Conservation (phyloP, 768 basidiomycete species). For the Rhodotorula diobovata region DNA sequence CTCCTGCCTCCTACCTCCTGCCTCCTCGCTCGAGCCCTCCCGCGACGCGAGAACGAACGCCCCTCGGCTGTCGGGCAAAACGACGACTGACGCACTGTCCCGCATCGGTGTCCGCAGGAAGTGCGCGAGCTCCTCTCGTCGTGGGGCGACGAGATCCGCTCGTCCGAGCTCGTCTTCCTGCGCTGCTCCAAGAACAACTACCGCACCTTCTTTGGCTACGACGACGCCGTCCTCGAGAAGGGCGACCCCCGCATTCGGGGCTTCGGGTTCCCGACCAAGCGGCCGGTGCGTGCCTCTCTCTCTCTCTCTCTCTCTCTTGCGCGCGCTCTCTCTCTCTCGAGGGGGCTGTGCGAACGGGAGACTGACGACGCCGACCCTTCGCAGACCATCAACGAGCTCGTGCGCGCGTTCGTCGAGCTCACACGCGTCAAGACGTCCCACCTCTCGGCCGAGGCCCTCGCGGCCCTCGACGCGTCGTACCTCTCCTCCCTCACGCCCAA, state of each 20-base stretch:
- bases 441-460: constrained; percentile 76
- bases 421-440: constrained; percentile 78
- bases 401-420: constrained; percentile 79
- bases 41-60: not conserved
- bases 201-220: constrained; percentile 79
- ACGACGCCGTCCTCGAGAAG: constrained; percentile 69
- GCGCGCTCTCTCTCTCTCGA: not conserved
- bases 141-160: constrained; percentile 79
- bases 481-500: constrained; percentile 74
- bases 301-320: not conserved
- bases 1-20: not conserved
- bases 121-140: constrained; percentile 75
- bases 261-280: constrained; percentile 92
- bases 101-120: constrained; percentile 55
- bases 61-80: not conserved
- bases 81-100: not conserved
- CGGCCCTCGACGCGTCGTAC: constrained; percentile 80
- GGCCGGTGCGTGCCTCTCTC: constrained; percentile 65
- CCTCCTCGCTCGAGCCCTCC: not conserved
- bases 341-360: too few relatives aligned
- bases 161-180: constrained; percentile 87
- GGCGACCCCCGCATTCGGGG: constrained; percentile 74
- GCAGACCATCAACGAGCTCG: constrained; percentile 84
- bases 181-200: constrained; percentile 82
- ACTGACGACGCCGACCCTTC: not conserved